Conservation (phyloP, 2,329 filamentous ascomycete species). For the Microdochium bolleyi region DNA sequence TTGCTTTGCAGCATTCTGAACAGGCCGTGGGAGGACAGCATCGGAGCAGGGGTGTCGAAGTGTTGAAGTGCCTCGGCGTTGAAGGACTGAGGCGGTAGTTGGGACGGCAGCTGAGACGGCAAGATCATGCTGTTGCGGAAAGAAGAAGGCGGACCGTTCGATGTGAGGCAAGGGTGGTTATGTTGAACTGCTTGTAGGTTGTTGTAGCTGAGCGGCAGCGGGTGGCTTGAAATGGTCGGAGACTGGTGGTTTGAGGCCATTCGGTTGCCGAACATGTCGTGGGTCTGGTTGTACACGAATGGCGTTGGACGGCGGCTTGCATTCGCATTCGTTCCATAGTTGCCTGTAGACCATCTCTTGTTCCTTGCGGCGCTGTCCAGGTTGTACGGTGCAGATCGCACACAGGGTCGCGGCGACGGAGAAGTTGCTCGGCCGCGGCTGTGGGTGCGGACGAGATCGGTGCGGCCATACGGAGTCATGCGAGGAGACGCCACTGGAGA, state of each 20-base stretch:
- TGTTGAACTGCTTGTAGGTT: conserved; percentile 49
- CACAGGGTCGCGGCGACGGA: conserved; percentile 59
- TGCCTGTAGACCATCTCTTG: conserved; percentile 75
- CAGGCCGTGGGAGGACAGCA: conserved; percentile 59
- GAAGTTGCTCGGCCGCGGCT: conserved; percentile 61
- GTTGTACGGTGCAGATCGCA: conserved; percentile 63
- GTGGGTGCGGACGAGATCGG: conserved; percentile 53
- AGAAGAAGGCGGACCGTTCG: conserved; percentile 18
- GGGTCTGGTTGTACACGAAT: conserved; percentile 53
- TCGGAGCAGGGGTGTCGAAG: conserved; percentile 51
- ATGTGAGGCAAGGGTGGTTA: conserved; percentile 29
- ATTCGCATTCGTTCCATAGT: conserved; percentile 49
- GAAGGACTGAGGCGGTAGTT: conserved; percentile 41
- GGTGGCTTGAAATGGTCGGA: conserved; percentile 34
- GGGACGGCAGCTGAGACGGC: conserved; percentile 34
- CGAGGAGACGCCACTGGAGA: conserved; percentile 67
- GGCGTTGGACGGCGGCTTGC: conserved; percentile 49
- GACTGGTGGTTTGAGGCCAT: conserved; percentile 47
- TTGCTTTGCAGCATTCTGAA: conserved; percentile 72
- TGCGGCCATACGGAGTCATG: conserved; percentile 52
- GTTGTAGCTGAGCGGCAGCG: conserved; percentile 44
- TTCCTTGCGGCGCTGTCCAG: conserved; percentile 55
- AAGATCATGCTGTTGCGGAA: conserved; percentile 55
- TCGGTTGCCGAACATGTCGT: conserved; percentile 52
- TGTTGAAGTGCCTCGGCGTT: conserved; percentile 40